Base-by-base conservation (phyloP, 495 filamentous ascomycete genomes). In the Penicillium angulare region DNA sequence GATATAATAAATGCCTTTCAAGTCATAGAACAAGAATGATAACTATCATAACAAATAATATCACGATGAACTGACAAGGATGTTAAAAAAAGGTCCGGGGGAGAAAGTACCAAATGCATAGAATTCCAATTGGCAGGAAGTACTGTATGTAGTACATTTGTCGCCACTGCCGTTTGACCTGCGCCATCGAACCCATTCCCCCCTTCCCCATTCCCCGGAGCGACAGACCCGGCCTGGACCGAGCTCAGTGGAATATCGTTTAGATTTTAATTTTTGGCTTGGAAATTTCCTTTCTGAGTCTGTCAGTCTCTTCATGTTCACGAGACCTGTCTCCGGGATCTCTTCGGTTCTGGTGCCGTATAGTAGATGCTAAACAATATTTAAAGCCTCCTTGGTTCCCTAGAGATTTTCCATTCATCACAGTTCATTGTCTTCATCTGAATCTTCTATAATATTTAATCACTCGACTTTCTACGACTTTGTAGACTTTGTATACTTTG, bases 301-400 rank as follows among this genome's bases (percentile, higher is more conserved):
- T 23, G 26, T 21, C 50, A 60, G 47, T 48, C 29, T 53, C 32
- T 53, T 47, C 43, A 21, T 60, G 57, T 57, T 50, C 57, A 60
- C 57, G 57, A 60, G 57, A 57, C 57, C 54, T 41, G 23, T 12
- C 29, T 35, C 34, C 31, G 32, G 46, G 35, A 41, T 21, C 18
- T 7, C 7, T 38, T 7, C 15, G 42, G 16, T 18, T 44, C 16
- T 32, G 42, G 42, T 38, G 34, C 34, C 34, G 34, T n/a, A 38
- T 12, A 7, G 7, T 20, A 16, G 15, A 16, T 8, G 13, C 5
- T 20, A 8, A 8, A 7, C 27, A 44, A 38, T 50, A 55, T 50
- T 45, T 50, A 56, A 56, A 51, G 45, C 31, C 9, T 9, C 21
- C 22, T 24, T 24, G 23, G 21, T 21, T 43, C 52, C 52, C 20